These are phyloP conservation scores for Dimocarpus longan DNA, from an alignment of 345 rosid genomes.

Conservation along the genomic window DNA sequence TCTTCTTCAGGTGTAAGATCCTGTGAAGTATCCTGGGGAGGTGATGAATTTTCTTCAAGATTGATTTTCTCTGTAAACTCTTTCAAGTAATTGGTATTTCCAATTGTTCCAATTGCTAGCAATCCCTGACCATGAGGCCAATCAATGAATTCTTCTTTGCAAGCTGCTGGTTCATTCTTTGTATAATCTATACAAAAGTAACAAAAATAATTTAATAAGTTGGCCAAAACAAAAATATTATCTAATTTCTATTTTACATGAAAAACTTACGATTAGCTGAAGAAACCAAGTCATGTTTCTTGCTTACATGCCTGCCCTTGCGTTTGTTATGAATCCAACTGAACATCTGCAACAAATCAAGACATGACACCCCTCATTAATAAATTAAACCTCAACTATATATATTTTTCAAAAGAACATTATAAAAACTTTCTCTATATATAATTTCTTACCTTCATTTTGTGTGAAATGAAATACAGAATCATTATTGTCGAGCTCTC, in stretches of 20 bases:
- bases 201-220: no score
- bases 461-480: neutral
- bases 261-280: constrained; percentile 39
- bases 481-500: neutral
- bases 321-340: constrained; percentile 78
- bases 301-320: constrained; percentile 22
- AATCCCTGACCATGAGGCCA: constrained; percentile 66
- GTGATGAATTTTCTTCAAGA: constrained; percentile 10
- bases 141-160: constrained; percentile 57
- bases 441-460: constrained; percentile 34
- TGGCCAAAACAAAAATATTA: neutral
- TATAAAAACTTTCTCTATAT: neutral
- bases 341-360: constrained; percentile 46
- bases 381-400: neutral
- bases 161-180: constrained; percentile 18
- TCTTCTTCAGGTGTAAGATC: constrained; percentile 37
- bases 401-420: no score
- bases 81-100: constrained; percentile 42
- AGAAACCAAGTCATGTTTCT: constrained; percentile 27
- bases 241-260: no score
- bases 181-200: constrained; percentile 14
- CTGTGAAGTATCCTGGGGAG: constrained; percentile 2
- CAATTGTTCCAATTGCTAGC: constrained; percentile 83
- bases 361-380: neutral
- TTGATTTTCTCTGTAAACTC: constrained; percentile 25